Percentiles rank a stretch among this genome's conserved stretches.
Evolutionary conservation across 1,284 basidiomycete species (phyloP).

Genomic region (Neonothopanus nambi): DNA sequence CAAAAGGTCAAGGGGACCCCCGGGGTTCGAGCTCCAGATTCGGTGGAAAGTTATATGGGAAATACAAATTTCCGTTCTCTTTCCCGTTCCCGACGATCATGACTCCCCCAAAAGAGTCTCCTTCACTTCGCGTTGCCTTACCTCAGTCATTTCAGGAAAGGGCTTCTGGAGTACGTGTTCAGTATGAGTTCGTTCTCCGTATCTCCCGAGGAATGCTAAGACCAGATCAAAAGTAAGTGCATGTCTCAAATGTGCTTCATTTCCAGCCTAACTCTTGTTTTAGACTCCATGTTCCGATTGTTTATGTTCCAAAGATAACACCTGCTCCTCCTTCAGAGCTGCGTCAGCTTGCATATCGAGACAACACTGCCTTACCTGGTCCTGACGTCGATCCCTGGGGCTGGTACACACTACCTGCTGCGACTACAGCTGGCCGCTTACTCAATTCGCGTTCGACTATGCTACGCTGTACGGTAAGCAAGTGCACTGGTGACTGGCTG

Average conservation of each 20-base stretch:
- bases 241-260: background rate
- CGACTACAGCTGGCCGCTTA: background rate
- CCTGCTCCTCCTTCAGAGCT: conserved; percentile 2
- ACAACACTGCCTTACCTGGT: conserved; percentile 4
- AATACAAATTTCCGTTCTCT: background rate
- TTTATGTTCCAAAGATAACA: background rate
- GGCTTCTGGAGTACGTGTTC: conserved; percentile 4
- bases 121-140: background rate
- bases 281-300: conserved; percentile 3
- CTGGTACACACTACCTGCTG: conserved; percentile 6
- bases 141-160: conserved; percentile 8
- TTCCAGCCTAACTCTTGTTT: background rate
- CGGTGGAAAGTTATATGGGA: background rate
- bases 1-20: conserved; percentile 6
- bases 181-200: conserved; percentile 6
- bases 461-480: background rate
- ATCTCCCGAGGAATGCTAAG: conserved; percentile 5
- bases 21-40: background rate
- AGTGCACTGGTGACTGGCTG: background rate
- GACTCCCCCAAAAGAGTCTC: background rate
- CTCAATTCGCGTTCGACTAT: background rate
- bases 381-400: conserved; percentile 6
- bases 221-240: conserved; percentile 6
- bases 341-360: conserved; percentile 5
- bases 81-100: background rate